Percentiles rank a stretch among this genome's conserved stretches.
phyloP scores from a whole-genome alignment of 2,329 filamentous ascomycete genomes.

The Oidium heveae region DNA sequence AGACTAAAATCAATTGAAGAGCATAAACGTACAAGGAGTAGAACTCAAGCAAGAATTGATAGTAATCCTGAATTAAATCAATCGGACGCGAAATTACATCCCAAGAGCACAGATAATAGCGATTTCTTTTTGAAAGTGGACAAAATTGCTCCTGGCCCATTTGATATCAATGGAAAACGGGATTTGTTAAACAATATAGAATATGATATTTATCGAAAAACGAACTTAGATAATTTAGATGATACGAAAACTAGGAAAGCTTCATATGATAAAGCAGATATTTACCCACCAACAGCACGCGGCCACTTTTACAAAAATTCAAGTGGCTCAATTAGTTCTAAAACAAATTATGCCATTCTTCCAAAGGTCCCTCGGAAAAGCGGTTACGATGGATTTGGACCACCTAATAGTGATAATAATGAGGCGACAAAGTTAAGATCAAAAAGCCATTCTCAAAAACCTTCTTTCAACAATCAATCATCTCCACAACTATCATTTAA shows the following conservation, averaged over 20 bases:
- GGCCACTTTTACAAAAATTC: slow-evolving; percentile 8
- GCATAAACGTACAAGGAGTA: not conserved
- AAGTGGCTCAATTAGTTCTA: slow-evolving; percentile 8
- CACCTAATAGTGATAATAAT: slow-evolving; percentile 17
- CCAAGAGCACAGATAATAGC: slow-evolving; percentile 17
- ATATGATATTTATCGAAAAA: slow-evolving; percentile 10
- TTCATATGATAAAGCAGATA: slow-evolving; percentile 1
- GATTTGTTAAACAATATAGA: slow-evolving; percentile 2
- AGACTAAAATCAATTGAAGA: not conserved
- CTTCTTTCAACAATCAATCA: slow-evolving; percentile 8
- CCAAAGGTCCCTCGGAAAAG: slow-evolving; percentile 18
- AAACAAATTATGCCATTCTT: slow-evolving; percentile 4
- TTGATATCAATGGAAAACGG: slow-evolving; percentile 23
- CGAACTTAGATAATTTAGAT: slow-evolving; percentile 6
- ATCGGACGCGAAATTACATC: slow-evolving; percentile 17
- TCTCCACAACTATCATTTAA: not conserved
- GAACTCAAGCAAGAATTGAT: not conserved
- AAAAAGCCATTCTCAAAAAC: slow-evolving; percentile 13
- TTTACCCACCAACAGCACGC: slow-evolving; percentile 6
- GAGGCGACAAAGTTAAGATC: slow-evolving; percentile 16
- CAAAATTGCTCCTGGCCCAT: slow-evolving; percentile 39
- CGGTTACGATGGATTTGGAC: slow-evolving; percentile 32
- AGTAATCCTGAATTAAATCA: slow-evolving; percentile 14
- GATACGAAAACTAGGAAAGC: slow-evolving; percentile 3
- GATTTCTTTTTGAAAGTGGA: slow-evolving; percentile 36